phyloP scores from a whole-genome alignment of 768 basidiomycete genomes.

The Hericium coralloides region DNA sequence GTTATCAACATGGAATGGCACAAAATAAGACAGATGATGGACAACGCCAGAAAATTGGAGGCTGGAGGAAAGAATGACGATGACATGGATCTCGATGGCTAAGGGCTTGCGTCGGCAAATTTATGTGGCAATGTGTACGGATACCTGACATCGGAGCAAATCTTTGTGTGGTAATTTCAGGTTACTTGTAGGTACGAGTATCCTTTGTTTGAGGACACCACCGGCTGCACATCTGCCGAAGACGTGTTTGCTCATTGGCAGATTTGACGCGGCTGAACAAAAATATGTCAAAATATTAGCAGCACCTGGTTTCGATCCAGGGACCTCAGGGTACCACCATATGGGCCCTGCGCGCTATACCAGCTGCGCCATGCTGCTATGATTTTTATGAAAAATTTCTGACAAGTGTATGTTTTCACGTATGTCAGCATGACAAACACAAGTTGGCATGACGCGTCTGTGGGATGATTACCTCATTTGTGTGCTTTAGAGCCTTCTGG shows the following conservation, averaged over 20 bases:
- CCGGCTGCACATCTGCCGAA: too few species aligned
- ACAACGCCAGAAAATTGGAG: slow-evolving; percentile 59
- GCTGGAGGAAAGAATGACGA: slow-evolving; percentile 40
- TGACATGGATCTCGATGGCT: slow-evolving; percentile 7
- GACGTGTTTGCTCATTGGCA: too few species aligned
- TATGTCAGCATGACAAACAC: too few species aligned
- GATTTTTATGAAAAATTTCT: too few species aligned
- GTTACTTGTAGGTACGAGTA: background rate
- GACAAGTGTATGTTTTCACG: too few species aligned
- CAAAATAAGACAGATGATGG: slow-evolving; percentile 65
- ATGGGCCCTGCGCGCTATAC: slow-evolving; percentile 46
- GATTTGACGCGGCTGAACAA: too few species aligned
- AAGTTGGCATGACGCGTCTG: too few species aligned
- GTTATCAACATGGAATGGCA: slow-evolving; percentile 65
- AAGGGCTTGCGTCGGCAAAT: background rate
- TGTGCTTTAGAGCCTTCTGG: too few species aligned
- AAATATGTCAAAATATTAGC: slow-evolving; percentile 25
- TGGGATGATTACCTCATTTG: too few species aligned
- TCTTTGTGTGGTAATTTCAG: background rate
- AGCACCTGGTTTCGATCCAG: slow-evolving; percentile 59
- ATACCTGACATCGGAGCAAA: background rate
- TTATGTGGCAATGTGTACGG: background rate
- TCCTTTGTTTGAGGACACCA: too few species aligned
- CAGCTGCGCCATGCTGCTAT: slow-evolving; percentile 53
- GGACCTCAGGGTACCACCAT: slow-evolving; percentile 60